These are phyloP conservation scores for Fusarium sp. DNA, from an alignment of 2,329 filamentous ascomycete genomes.

Conservation along the genomic window DNA sequence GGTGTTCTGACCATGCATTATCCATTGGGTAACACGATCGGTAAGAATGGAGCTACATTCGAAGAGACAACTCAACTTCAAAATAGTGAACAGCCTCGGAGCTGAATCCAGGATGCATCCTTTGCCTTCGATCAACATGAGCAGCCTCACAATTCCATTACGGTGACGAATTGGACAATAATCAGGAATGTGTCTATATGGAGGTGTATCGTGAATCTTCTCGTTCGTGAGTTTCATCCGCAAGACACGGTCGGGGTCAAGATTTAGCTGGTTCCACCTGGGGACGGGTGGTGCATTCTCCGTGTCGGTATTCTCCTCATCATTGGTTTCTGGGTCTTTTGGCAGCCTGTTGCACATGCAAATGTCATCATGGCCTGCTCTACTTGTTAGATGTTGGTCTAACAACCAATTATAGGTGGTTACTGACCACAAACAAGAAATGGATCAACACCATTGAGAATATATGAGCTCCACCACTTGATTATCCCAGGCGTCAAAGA, in stretches of 20 bases:
- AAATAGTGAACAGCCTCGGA: conserved; percentile 74
- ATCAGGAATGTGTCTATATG: conserved; percentile 60
- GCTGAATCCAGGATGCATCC: conserved; percentile 72
- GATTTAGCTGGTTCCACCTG: neutral
- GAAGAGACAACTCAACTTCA: conserved; percentile 70
- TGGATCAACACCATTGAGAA: conserved; percentile 50
- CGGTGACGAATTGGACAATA: conserved; percentile 75
- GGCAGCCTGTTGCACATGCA: conserved; percentile 49
- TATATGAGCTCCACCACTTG: conserved; percentile 63
- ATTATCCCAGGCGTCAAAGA: conserved; percentile 68
- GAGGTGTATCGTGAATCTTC: conserved; percentile 43
- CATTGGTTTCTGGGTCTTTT: neutral
- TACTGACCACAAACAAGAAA: conserved; percentile 43
- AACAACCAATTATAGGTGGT: neutral
- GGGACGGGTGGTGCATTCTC: neutral
- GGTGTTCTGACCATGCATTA: conserved; percentile 65
- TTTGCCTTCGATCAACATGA: conserved; percentile 68
- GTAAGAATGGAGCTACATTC: conserved; percentile 61
- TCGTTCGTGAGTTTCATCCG: conserved; percentile 41
- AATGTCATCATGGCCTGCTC: conserved; percentile 58
- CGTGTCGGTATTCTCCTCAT: neutral
- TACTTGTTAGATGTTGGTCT: neutral
- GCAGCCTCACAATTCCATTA: conserved; percentile 71
- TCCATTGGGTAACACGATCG: conserved; percentile 68
- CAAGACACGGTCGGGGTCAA: conserved; percentile 25